Evolutionary conservation across 192 early-diverging fungal genomes (phyloP), one percentile per base, ranked within the genome.

Genomic region (Coemansia biformis): DNA sequence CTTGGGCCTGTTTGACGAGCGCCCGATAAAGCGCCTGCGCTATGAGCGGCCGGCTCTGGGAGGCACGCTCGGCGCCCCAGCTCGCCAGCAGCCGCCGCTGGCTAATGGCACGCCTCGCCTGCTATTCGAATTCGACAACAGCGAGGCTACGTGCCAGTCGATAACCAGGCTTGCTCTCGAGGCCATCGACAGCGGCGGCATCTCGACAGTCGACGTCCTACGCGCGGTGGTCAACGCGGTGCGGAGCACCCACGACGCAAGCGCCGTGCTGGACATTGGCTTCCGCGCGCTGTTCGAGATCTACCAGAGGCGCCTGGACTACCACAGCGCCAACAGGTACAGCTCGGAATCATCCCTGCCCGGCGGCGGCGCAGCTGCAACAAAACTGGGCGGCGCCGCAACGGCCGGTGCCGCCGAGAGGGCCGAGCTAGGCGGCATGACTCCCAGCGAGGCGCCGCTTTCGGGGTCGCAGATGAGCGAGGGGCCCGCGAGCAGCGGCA

Each of bases 281-380:
- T 72, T 72, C 28, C 68, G 68, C n/a, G 45, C 61, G 31, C 31
- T 72, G 15, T 72, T 54, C 29, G 68, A 72, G 45, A 72, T 72
- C 35, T 72, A 64, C 51, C 46, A 50, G 36, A 36, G 38, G n/a
- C 46, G 68, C 8, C 61, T 72, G 22, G 43, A 51, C 41, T 60
- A 60, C 48, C 68, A 72, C 53, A 59, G 68, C 45, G 61, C 56
- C 16, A 72, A 56, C 46, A 51, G 68, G 13, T 74, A 66, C 35
- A 35, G 46, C 16, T 42, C 36, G 16, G 50, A 51, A 6, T 2
- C 24, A 6, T 26, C 24, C 3, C 24, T 6, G 24, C 24, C 24
- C 24, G 24, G 6, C n/a, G 32, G 38, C 36, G 10, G 34, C 5
- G 34, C 24, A 2, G 31, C 28, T 9, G 16, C 35, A 4, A 12